Percentiles rank a stretch among this genome's conserved stretches.
These are phyloP conservation scores for Cryptosporidium baileyi DNA, from an alignment of 169 alveolate genomes.

Conservation along the genomic window DNA sequence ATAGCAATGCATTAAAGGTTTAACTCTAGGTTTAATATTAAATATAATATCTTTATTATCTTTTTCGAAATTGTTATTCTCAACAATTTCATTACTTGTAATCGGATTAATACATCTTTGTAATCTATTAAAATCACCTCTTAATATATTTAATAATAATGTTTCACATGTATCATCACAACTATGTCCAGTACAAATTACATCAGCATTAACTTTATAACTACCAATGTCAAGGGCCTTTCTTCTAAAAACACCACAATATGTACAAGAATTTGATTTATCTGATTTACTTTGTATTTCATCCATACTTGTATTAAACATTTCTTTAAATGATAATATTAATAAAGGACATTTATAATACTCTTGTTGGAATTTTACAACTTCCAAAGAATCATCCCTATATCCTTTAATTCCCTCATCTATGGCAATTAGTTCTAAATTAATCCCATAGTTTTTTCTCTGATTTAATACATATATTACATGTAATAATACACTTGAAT, in stretches of 20 bases:
- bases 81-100: slow-evolving; percentile 73
- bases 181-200: slow-evolving; percentile 97
- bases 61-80: slow-evolving; percentile 73
- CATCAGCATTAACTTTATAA: slow-evolving; percentile 86
- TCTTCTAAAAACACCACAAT: slow-evolving; percentile 97
- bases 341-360: slow-evolving; percentile 87
- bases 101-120: slow-evolving; percentile 83
- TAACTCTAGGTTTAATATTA: slow-evolving; percentile 86
- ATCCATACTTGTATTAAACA: slow-evolving; percentile 95
- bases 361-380: slow-evolving; percentile 85
- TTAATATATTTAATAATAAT: slow-evolving; percentile 91
- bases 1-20: slow-evolving; percentile 93
- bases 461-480: slow-evolving; percentile 89
- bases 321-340: slow-evolving; percentile 89
- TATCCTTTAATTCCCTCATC: slow-evolving; percentile 99
- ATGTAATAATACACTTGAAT: slow-evolving; percentile 95
- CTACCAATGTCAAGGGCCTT: slow-evolving; percentile 97
- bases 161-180: slow-evolving; percentile 99
- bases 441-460: slow-evolving; percentile 89
- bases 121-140: slow-evolving; percentile 95
- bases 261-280: slow-evolving; percentile 87
- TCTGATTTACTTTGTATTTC: slow-evolving; percentile 92
- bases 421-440: slow-evolving; percentile 89
- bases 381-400: slow-evolving; percentile 94
- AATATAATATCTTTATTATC: neutral